These are phyloP conservation scores for Polytrichum commune DNA, from an alignment of 225 moss, liverwort and hornwort genomes.

Conservation along the genomic window DNA sequence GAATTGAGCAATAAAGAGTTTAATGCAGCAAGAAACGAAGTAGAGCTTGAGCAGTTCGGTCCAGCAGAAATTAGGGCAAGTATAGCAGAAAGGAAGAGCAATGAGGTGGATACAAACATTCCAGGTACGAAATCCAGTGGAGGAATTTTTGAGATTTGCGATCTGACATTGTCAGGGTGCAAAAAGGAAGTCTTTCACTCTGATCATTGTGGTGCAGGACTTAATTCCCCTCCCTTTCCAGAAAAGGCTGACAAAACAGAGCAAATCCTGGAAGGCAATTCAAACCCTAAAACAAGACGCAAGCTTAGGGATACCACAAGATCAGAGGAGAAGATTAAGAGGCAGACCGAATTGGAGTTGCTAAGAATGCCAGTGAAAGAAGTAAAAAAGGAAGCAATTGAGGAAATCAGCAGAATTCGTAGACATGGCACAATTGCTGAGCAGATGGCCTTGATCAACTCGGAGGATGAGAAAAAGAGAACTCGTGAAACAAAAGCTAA, in stretches of 20 bases:
- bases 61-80: neutral
- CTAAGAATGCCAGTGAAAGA: neutral
- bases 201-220: too few relatives aligned
- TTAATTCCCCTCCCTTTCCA: too few relatives aligned
- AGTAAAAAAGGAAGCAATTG: neutral
- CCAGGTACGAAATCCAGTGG: neutral
- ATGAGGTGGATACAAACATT: neutral
- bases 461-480: neutral
- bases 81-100: neutral
- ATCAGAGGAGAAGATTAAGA: slow-evolving; percentile 6
- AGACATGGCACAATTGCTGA: slow-evolving; percentile 1
- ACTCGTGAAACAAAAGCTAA: neutral
- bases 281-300: too few relatives aligned
- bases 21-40: neutral
- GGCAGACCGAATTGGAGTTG: neutral
- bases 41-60: too few relatives aligned
- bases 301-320: neutral
- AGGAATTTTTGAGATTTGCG: neutral
- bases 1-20: neutral
- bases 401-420: neutral
- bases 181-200: too few relatives aligned
- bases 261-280: neutral
- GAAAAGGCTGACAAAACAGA: slow-evolving; percentile 1
- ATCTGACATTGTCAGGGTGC: too few relatives aligned
- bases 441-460: neutral